A percentile compares a stretch with the other conserved stretches of the same genome.
Conservation (phyloP, 1,284 basidiomycete species). For the Irpex sp. region DNA sequence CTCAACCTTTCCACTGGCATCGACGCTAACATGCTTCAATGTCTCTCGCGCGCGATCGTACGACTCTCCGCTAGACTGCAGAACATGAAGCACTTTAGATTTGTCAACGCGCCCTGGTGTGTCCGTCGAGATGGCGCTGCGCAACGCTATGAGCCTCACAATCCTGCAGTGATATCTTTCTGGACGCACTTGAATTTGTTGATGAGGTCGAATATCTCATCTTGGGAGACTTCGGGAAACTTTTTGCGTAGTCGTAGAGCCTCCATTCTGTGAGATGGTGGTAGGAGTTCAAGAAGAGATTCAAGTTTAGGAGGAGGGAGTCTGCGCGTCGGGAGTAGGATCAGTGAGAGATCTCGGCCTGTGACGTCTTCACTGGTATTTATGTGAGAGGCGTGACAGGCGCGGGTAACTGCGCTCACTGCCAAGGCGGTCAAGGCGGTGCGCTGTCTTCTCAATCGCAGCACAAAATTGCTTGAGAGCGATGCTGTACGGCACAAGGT, state of each 20-base stretch:
- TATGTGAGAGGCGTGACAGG: slow-evolving; percentile 5
- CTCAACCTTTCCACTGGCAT: slow-evolving; percentile 94
- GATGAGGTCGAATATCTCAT: slow-evolving; percentile 92
- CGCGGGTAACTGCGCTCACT: neutral
- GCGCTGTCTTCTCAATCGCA: neutral
- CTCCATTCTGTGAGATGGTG: slow-evolving; percentile 57
- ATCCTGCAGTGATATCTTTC: slow-evolving; percentile 9
- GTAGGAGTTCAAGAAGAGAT: neutral
- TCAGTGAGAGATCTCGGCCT: neutral
- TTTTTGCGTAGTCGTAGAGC: slow-evolving; percentile 89
- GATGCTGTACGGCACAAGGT: neutral
- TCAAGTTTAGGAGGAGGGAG: neutral
- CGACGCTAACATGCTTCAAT: slow-evolving; percentile 91
- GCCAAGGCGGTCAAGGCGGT: slow-evolving; percentile 12
- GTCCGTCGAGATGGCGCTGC: slow-evolving; percentile 80
- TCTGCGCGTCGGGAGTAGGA: neutral
- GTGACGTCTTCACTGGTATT: slow-evolving; percentile 14
- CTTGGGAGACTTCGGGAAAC: slow-evolving; percentile 87
- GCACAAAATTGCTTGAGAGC: neutral
- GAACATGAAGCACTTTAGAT: slow-evolving; percentile 68
- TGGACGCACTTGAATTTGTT: slow-evolving; percentile 87
- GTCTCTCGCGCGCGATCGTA: slow-evolving; percentile 91
- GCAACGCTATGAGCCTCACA: slow-evolving; percentile 11
- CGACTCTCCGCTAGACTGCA: slow-evolving; percentile 80
- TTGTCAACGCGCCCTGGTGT: slow-evolving; percentile 86